phyloP scores from a whole-genome alignment of 768 basidiomycete genomes.

The Mycena vulgaris region DNA sequence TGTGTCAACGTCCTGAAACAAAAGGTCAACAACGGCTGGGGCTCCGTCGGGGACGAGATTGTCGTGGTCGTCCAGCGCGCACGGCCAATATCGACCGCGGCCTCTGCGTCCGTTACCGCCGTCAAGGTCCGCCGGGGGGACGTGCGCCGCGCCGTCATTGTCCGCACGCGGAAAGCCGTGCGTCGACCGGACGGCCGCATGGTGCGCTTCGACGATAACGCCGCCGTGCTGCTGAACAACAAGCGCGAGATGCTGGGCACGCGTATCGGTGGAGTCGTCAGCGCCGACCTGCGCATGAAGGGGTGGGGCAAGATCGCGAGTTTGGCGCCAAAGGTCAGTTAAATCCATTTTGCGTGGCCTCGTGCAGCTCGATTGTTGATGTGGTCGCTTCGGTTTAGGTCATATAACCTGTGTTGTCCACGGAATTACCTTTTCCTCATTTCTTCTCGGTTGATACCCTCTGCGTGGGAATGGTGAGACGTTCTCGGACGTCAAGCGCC shows the following conservation, averaged over 20 bases:
- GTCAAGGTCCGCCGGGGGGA: slow-evolving; percentile 95
- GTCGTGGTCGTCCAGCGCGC: slow-evolving; percentile 96
- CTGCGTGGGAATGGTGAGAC: slow-evolving; percentile 2
- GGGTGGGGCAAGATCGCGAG: slow-evolving; percentile 97
- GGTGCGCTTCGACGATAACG: slow-evolving; percentile 96
- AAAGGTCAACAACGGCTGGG: slow-evolving; percentile 97
- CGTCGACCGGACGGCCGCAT: slow-evolving; percentile 90
- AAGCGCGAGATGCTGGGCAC: slow-evolving; percentile 97
- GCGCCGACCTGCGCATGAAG: slow-evolving; percentile 89
- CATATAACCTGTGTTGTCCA: slow-evolving; percentile 19
- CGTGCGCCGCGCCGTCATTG: slow-evolving; percentile 95
- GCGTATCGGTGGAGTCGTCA: slow-evolving; percentile 94
- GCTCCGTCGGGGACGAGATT: slow-evolving; percentile 94
- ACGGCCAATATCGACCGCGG: slow-evolving; percentile 80
- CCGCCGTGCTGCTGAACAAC: slow-evolving; percentile 93
- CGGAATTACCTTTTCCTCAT: background rate
- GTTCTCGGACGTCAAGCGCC: too few relatives aligned
- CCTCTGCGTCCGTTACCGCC: slow-evolving; percentile 79
- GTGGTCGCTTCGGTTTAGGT: slow-evolving; percentile 12
- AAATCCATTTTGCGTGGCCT: slow-evolving; percentile 39
- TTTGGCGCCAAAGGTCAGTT: slow-evolving; percentile 87
- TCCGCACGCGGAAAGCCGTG: slow-evolving; percentile 91
- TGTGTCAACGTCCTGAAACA: slow-evolving; percentile 97
- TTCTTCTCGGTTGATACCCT: background rate
- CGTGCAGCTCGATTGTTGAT: slow-evolving; percentile 11